Evolutionary conservation across 495 filamentous ascomycete species (phyloP), one percentile per base, ranked within the genome.

Genomic region (Trichoderma asperelloides): DNA sequence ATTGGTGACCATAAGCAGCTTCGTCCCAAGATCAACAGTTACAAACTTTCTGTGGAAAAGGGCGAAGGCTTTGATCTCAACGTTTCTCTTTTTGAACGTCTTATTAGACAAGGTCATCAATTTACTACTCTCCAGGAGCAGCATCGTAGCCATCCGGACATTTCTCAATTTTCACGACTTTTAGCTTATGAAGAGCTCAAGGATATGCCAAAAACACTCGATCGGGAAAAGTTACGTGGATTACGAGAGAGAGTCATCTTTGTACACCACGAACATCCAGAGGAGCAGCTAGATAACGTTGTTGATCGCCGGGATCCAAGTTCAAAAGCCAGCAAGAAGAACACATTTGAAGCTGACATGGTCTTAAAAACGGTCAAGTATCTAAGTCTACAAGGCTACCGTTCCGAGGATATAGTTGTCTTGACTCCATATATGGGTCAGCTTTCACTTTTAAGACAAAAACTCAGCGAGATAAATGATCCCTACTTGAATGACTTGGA

Each of bases 1-100:
- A 93, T 93, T 43, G 91, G 91, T 3, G 91, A 95, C 68, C 89
- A 93, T 69, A 82, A 88, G 69, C 91, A 95, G 67, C 80, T 95
- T 3, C 81, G 90, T 4, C 91, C 91, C 0, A 90, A 90, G 67
- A 79, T 87, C 43, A 86, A 87, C 68, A 88, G 85, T 66, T 88
- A 88, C 69, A 76, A 73, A 6, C 77, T 94, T 0, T 85, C 81
- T 0, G 81, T 89, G 0, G 90, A 92, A 67, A 86, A 83, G 57
- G 89, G 88, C 0, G 81, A 87, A 33, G 87, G 87, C 0, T 93
- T 83, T 69, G 84, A 92, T 67, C 80, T 93, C 3, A 91, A 94
- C 68, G 69, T 78, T 6, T 92, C 89, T 0, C 71, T 93, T 6
- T 93, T 93, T 68, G 91, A 94, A 71, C 74, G 90, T 25, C 78